Percentiles rank a stretch among this genome's conserved stretches.
phyloP scores from a whole-genome alignment of 129 eudicot species.

The Centaurea solstitialis region DNA sequence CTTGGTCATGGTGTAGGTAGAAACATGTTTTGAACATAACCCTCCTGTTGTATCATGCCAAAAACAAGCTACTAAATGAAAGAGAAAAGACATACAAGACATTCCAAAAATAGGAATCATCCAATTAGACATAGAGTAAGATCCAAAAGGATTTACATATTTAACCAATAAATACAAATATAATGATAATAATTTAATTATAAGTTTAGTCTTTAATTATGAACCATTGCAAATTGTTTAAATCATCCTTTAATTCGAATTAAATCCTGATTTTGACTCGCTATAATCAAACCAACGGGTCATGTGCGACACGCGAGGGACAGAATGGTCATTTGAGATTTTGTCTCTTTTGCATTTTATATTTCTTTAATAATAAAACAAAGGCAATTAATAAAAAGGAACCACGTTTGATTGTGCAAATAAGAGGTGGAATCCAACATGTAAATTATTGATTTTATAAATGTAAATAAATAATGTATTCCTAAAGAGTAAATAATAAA shows the following conservation, averaged over 20 bases:
- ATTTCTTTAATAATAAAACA: neutral
- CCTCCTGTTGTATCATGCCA: slow-evolving; percentile 1
- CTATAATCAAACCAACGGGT: neutral
- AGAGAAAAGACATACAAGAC: neutral
- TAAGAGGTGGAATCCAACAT: neutral
- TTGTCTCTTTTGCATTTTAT: neutral
- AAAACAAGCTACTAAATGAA: neutral
- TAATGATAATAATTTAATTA: neutral
- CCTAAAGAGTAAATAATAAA: no score
- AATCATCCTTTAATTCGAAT: neutral
- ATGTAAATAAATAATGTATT: no score
- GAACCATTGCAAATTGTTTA: no score
- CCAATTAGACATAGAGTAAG: neutral
- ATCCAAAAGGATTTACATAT: neutral
- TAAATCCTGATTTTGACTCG: neutral
- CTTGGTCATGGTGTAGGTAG: slow-evolving; percentile 15
- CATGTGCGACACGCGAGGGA: neutral
- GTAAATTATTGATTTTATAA: neutral
- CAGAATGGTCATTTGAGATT: neutral
- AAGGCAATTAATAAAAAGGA: neutral
- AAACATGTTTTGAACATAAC: slow-evolving; percentile 25
- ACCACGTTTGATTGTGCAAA: neutral
- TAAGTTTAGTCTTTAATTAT: neutral
- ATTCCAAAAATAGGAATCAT: slow-evolving; percentile 14
- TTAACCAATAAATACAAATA: neutral